Evolutionary conservation across 177 flowering plant species (phyloP), one percentile per base, ranked within the genome.

Genomic region (Tripterygium wilfordii): DNA sequence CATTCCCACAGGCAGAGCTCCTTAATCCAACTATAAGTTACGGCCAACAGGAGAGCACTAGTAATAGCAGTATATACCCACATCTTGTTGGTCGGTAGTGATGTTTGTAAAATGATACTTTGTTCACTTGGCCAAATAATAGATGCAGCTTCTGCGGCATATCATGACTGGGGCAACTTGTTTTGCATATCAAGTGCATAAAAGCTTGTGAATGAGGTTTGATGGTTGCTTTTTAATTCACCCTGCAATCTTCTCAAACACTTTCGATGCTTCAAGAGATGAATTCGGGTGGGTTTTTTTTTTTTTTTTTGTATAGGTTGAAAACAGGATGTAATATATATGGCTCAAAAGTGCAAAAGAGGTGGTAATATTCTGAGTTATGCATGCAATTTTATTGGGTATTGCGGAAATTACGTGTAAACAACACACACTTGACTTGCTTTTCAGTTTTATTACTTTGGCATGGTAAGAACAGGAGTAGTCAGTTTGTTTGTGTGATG

Each of bases 1-100:
- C 80, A 30, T 82, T 88, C 45, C 82, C 96, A 1, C 79, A 88
- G 60, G 96, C 98, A 39, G 96, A 91, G 67, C 94, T 88, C 31
- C 79, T 91, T 30, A 65, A 56, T 55, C 79, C 80, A 19, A 37
- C 61, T 37, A 40, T 70, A 31, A 68, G 75, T 58, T 71, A 62
- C 42, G 63, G 64, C 24, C 76, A 66, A 22, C 75, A 62, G 57
- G 72, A 76, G 27, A 80, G 82, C 66, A 51, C 78, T 60, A 66
- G 77, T 61, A 79, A 84, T 52, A 81, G 84, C 61, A 56, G 74
- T 16, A 54, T 47, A 30, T 58, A 68, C 66, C 73, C 75, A 10
- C 57, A 69, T 47, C 65, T 58, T 38, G 25, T 40, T 55, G 62
- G 58, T 30, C 82, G 68, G 40, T 78, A 70, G 66, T 54, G 31